Evolutionary conservation across 371 early-diverging fungal genomes (phyloP), one percentile per base, ranked within the genome.

Genomic region (Rhizopus microsporus): DNA sequence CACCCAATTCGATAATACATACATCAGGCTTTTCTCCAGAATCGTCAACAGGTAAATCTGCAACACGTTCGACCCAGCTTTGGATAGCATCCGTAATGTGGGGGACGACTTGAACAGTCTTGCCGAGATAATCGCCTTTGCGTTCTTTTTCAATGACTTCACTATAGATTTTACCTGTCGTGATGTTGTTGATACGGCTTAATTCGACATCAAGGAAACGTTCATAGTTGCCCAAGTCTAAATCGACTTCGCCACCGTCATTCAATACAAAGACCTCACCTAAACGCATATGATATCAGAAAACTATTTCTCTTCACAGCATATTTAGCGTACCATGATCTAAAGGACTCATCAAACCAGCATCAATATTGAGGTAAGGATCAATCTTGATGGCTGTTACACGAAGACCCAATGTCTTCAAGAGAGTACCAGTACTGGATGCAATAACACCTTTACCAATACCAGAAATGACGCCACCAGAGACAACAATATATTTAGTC

Each of bases 351-450:
- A 99, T 81, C 23, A 96, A 93, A 69, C 99, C 99, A 54, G 99
- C 99, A 75, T 99, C 99, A 69, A 95, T 97, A 86, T 99, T 99
- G 57, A 99, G 83, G 78, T 99, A 99, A 23, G 99, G 99, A 75
- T 99, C 99, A 65, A 99, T 99, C 81, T 99, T 99, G 85, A 99
- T 96, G 60, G 97, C 91, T 47, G 98, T 97, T 17, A 99, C 99
- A 45, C 85, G 82, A 62, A 97, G 82, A 17, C 99, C 99, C 60
- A 89, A 80, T 23, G 95, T 91, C 81, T 97, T 93, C 61, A 99
- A 87, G 50, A 99, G 80, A 40, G 94, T 83, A 56, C 99, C 99
- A 15, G 99, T 95, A 45, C 95, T 95, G 46, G 97, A 95, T 39
- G 99, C 96, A 73, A 99, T 95, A 54, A 98, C 95, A 51, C 99